Evolutionary conservation across 345 rosid species (phyloP).

Genomic region (Citrus glauca): DNA sequence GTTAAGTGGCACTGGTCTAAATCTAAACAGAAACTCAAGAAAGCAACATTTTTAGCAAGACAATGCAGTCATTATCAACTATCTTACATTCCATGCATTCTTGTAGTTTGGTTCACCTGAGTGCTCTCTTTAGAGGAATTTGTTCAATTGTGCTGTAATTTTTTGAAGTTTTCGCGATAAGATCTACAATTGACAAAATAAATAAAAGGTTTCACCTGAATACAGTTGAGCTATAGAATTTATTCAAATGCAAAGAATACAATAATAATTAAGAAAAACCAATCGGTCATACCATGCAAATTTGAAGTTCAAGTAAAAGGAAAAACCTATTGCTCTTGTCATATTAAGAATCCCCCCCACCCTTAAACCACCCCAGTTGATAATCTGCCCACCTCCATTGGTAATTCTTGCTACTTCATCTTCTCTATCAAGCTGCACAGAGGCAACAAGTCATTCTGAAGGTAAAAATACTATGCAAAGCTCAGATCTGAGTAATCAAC

Average conservation of each 20-base stretch:
- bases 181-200: neutral
- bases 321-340: conserved; percentile 21
- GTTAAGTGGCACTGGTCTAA: neutral
- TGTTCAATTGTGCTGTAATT: neutral
- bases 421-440: conserved; percentile 11
- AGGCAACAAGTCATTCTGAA: neutral
- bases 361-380: conserved; percentile 11
- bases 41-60: neutral
- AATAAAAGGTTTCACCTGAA: neutral
- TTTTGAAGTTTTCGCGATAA: neutral
- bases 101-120: neutral
- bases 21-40: neutral
- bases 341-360: conserved; percentile 18
- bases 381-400: conserved; percentile 3
- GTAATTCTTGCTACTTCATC: conserved; percentile 7
- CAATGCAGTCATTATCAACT: neutral
- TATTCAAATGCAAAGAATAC: neutral
- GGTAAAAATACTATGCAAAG: neutral
- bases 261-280: neutral
- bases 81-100: neutral
- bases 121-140: neutral
- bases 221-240: neutral
- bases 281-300: neutral
- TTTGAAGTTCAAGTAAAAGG: neutral
- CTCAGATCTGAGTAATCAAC: neutral